Base-by-base conservation (phyloP, 129 eudicot species). In the Chrysanthemum makinoi region DNA sequence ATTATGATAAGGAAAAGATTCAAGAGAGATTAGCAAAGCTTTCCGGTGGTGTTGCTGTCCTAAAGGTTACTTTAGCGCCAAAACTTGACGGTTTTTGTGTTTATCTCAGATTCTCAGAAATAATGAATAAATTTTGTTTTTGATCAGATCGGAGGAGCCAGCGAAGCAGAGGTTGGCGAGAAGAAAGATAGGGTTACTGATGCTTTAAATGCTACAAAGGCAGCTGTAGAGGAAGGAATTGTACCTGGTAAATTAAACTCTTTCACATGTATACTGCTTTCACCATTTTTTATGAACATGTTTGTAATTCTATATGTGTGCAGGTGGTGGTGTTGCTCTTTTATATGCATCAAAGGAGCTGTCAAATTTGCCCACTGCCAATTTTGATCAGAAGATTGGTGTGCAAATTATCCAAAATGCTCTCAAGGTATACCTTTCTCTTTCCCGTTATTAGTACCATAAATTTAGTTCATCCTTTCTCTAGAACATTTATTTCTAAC, bases 311-410 rank as follows among this genome's bases (percentile, higher is more conserved):
- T 59, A 10, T 59, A 0, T 59, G 65, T 59, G 2, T 60, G 15
- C 65, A 60, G 89, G 89, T 72, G 89, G 89, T 63, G 89, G 89
- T 47, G 84, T 81, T 66, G 89, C 89, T 64, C 80, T 81, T 68
- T 78, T 82, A 18, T 85, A 85, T 68, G 86, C 84, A 16, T 79
- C 86, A 1, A 81, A 79, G 61, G 89, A 78, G 65, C 77, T 85
- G 33, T 81, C 75, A 13, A 85, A 77, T 56, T 72, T 85, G 52
- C 61, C 17, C 2, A 81, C 83, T 1, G 80, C 86, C 66, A 85
- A 75, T 75, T 78, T 81, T 44, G 84, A 81, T 66, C 84, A 79
- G 59, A 81, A 85, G 70, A 73, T 81, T 57, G 86, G 86, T 68
- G 86, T 85, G 33, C 86, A 81, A 69, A 81, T 85, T 70, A 81